Evolutionary conservation across 768 basidiomycete genomes (phyloP), one percentile per base, ranked within the genome.

Genomic region (Mycena latifolia): DNA sequence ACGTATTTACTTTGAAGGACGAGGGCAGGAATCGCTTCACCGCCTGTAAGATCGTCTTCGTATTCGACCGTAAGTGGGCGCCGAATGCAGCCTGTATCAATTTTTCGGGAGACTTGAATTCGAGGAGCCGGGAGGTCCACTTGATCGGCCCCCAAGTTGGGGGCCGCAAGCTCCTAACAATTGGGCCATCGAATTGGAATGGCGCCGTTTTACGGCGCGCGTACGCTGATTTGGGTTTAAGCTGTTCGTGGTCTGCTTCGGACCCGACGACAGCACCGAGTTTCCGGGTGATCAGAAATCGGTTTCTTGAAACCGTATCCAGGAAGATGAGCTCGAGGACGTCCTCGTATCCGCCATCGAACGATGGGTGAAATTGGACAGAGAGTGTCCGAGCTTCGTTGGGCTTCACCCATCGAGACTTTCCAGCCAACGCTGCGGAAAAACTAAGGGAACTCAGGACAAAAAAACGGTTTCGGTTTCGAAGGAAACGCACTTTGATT

Each of bases 231-330:
- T 71, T 78, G 0, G 88, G 79, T 60, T 79, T 78, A 28, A 89
- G 75, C 2, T 75, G 74, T 18, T 86, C 85, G 52, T 86, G 79
- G 67, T 89, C 88, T 11, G 79, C 83, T 27, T 73, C 67, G 11
- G 78, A 81, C 0, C 89, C 89, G 31, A 88, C 82, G 7, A 82
- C 82, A 12, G 82, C 87, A 27, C 69, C 61, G 1, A 89, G 66
- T 8, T 69, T 73, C 2, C 89, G 82, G 0, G 80, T 79, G 56
- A 89, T 87, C 41, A 83, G 68, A 71, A 88, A 88, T 3, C 77
- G 78, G 24, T 76, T 64, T 31, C 70, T 67, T 5, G 76, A 74
- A 5, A 69, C 63, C 0, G 69, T 61, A 55, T 85, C 78, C 46
- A 77, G 67, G 63, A 89, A 87, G 2, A 81, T 61, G 18, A 89